phyloP scores from a whole-genome alignment of 345 rosid genomes.

The Lagerstroemia speciosa region DNA sequence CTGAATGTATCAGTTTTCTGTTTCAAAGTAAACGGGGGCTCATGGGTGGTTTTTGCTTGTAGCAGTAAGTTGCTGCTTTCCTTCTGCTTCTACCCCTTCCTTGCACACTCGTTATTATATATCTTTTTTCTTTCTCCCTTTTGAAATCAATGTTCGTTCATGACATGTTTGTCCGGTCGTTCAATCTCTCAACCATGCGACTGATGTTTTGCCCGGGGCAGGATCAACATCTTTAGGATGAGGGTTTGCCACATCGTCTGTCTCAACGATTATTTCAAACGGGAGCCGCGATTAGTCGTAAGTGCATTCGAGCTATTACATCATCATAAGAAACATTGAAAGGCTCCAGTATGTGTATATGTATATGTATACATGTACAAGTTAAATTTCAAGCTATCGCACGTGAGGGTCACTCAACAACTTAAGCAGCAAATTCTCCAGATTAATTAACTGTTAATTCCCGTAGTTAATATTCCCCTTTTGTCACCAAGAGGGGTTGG shows the following conservation, averaged over 20 bases:
- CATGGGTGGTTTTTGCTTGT: not conserved
- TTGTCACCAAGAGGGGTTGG: too few species aligned
- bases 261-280: too few species aligned
- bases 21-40: constrained; percentile 1
- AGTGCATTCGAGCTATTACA: too few species aligned
- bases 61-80: not conserved
- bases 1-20: not conserved
- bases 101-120: not conserved
- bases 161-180: not conserved
- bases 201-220: not conserved
- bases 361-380: not conserved
- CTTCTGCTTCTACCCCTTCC: not conserved
- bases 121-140: not conserved
- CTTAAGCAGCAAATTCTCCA: not conserved
- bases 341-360: not conserved
- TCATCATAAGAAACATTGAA: not conserved
- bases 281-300: too few species aligned
- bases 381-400: not conserved
- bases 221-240: too few species aligned
- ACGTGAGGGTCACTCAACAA: constrained; percentile 1
- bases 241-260: too few species aligned
- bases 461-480: not conserved
- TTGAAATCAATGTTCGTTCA: not conserved
- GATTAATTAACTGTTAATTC: not conserved
- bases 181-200: not conserved